These are phyloP conservation scores for Lentinula edodes DNA, from an alignment of 768 basidiomycete species.

Conservation along the genomic window DNA sequence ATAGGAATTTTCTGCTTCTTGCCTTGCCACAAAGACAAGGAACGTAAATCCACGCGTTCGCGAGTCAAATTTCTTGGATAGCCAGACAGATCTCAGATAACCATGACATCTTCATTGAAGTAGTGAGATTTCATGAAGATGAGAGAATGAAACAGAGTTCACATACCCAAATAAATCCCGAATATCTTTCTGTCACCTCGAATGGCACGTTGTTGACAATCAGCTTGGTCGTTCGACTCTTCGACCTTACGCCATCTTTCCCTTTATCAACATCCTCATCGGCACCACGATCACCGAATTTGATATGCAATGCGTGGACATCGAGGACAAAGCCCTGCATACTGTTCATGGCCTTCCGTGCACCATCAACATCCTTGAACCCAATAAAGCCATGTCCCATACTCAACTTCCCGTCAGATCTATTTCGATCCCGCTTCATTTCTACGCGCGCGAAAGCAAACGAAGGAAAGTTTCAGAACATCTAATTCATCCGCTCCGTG, in stretches of 20 bases:
- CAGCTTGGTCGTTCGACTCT: conserved; percentile 83
- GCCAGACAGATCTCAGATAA: conserved; percentile 87
- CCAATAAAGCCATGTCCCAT: conserved; percentile 98
- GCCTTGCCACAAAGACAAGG: conserved; percentile 85
- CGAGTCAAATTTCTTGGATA: conserved; percentile 89
- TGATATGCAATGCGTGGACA: conserved; percentile 78
- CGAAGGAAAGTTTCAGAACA: conserved; percentile 70
- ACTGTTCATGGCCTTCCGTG: conserved; percentile 67
- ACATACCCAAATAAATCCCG: conserved; percentile 83
- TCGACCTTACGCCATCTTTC: conserved; percentile 32
- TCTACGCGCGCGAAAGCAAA: conserved; percentile 89
- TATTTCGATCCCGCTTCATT: conserved; percentile 84
- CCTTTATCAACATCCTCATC: conserved; percentile 11
- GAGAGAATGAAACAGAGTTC: no score
- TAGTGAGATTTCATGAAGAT: no score
- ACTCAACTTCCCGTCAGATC: conserved; percentile 58
- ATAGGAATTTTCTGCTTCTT: conserved; percentile 88
- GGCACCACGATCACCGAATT: conserved; percentile 66
- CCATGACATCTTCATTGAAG: no score
- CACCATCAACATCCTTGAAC: conserved; percentile 71
- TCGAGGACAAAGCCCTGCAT: conserved; percentile 83
- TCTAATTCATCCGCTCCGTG: conserved; percentile 57
- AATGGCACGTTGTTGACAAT: conserved; percentile 98
- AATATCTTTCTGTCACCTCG: conserved; percentile 92
- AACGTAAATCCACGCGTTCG: conserved; percentile 94